phyloP scores from a whole-genome alignment of 1,139 yeast genomes.

The Candida albicans region DNA sequence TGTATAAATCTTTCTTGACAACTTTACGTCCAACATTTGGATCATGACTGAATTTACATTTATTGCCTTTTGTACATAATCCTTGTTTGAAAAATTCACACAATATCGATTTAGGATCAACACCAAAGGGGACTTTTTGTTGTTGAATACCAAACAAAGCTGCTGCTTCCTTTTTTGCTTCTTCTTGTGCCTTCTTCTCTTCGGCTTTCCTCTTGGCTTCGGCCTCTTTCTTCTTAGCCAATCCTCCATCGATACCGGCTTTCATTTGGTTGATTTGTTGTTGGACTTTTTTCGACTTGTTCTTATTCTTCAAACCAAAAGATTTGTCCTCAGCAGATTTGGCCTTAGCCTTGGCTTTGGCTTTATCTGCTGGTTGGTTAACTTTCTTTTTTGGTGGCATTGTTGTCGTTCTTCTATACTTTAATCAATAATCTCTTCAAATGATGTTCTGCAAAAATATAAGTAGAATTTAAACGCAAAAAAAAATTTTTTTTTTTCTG shows the following conservation, averaged over 20 bases:
- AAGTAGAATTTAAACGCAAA: slow-evolving; percentile 1
- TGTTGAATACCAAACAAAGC: slow-evolving; percentile 69
- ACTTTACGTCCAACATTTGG: slow-evolving; percentile 82
- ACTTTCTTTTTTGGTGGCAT: slow-evolving; percentile 79
- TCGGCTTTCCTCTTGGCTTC: slow-evolving; percentile 73
- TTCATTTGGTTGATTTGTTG: slow-evolving; percentile 74
- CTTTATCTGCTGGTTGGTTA: slow-evolving; percentile 54
- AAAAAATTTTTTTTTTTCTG: slow-evolving; percentile 6
- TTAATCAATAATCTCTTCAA: slow-evolving; percentile 1
- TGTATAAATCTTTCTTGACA: slow-evolving; percentile 86
- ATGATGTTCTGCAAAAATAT: neutral
- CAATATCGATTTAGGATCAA: slow-evolving; percentile 91
- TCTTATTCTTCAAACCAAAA: slow-evolving; percentile 92
- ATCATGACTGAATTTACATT: slow-evolving; percentile 96
- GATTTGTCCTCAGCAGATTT: slow-evolving; percentile 84
- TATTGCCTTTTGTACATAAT: slow-evolving; percentile 81
- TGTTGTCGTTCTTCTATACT: neutral
- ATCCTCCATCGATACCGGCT: slow-evolving; percentile 62
- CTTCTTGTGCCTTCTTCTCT: slow-evolving; percentile 89
- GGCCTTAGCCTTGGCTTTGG: slow-evolving; percentile 67
- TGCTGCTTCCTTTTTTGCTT: slow-evolving; percentile 84
- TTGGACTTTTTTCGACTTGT: slow-evolving; percentile 91
- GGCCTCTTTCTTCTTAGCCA: slow-evolving; percentile 72
- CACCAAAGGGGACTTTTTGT: slow-evolving; percentile 95
- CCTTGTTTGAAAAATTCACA: slow-evolving; percentile 93